A percentile compares a stretch with the other conserved stretches of the same genome.
Evolutionary conservation across 768 basidiomycete species (phyloP).

Genomic region (Rubroboletus pulcherrimus): DNA sequence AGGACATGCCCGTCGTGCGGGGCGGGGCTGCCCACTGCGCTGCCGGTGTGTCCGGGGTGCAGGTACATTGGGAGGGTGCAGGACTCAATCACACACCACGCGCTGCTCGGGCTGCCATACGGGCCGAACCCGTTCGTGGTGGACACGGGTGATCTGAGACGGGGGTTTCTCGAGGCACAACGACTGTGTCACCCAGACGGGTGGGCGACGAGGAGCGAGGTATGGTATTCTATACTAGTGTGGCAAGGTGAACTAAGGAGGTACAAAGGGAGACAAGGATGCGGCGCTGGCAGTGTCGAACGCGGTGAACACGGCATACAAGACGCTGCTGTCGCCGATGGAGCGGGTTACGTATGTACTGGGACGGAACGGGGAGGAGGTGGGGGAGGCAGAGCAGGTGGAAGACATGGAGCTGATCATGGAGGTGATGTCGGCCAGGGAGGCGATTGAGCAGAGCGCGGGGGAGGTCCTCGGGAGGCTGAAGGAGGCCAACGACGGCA

Average conservation of each 20-base stretch:
- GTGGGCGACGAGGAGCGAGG: constrained; percentile 67
- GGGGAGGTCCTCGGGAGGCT: constrained; percentile 54
- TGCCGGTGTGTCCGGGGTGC: constrained; percentile 78
- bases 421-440: constrained; percentile 76
- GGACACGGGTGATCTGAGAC: constrained; percentile 55
- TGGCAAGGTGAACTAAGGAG: constrained; percentile 6
- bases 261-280: constrained; percentile 21
- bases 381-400: constrained; percentile 67
- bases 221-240: constrained; percentile 27
- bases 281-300: constrained; percentile 50
- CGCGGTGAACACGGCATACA: constrained; percentile 79
- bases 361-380: constrained; percentile 50
- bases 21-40: constrained; percentile 50
- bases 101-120: constrained; percentile 61
- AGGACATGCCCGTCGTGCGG: constrained; percentile 61
- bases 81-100: constrained; percentile 54
- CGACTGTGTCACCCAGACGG: constrained; percentile 82
- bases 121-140: constrained; percentile 69
- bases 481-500: constrained; percentile 53
- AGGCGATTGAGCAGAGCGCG: constrained; percentile 58
- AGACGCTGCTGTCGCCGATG: constrained; percentile 67
- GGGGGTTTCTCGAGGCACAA: constrained; percentile 68
- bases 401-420: constrained; percentile 69
- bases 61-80: constrained; percentile 60
- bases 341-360: constrained; percentile 81